phyloP scores from a whole-genome alignment of 768 basidiomycete genomes.

The Aureoboletus auriporus region DNA sequence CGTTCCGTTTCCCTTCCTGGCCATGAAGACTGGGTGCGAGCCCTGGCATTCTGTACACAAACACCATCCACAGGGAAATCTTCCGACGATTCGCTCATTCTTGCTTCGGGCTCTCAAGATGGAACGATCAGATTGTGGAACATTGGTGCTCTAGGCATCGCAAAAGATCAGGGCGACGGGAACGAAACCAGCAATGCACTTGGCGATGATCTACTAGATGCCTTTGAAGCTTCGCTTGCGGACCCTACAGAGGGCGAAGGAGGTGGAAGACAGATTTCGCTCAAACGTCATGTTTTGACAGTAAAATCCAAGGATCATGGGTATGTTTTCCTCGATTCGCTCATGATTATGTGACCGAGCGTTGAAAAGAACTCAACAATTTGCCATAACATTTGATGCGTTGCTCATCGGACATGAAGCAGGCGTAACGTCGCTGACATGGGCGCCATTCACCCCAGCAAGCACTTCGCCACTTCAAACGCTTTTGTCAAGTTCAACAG shows the following conservation, averaged over 20 bases:
- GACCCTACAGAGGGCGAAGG: constrained; percentile 71
- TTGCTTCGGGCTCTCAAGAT: constrained; percentile 96
- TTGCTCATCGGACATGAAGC: constrained; percentile 96
- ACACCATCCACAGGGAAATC: constrained; percentile 12
- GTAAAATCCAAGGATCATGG: constrained; percentile 43
- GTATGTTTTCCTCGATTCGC: constrained; percentile 24
- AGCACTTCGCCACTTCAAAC: constrained; percentile 34
- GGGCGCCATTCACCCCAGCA: constrained; percentile 50
- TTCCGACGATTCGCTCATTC: constrained; percentile 45
- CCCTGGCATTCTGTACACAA: constrained; percentile 60
- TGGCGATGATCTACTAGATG: constrained; percentile 77
- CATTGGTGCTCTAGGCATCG: constrained; percentile 48
- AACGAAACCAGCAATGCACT: constrained; percentile 29
- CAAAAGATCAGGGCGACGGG: constrained; percentile 9
- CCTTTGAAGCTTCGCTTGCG: constrained; percentile 79
- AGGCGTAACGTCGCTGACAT: constrained; percentile 83
- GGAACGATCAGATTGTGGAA: constrained; percentile 92
- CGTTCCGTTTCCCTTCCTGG: constrained; percentile 62
- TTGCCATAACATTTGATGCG: constrained; percentile 87
- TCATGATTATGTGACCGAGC: constrained; percentile 10
- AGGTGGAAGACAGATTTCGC: constrained; percentile 80
- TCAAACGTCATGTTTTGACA: constrained; percentile 78
- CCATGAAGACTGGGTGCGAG: constrained; percentile 95
- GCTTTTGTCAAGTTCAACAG: constrained; percentile 89
- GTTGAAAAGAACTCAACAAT: constrained; percentile 43